Evolutionary conservation across 1,284 basidiomycete species (phyloP), one percentile per base, ranked within the genome.

Genomic region (Microbotryomycetes sp.): DNA sequence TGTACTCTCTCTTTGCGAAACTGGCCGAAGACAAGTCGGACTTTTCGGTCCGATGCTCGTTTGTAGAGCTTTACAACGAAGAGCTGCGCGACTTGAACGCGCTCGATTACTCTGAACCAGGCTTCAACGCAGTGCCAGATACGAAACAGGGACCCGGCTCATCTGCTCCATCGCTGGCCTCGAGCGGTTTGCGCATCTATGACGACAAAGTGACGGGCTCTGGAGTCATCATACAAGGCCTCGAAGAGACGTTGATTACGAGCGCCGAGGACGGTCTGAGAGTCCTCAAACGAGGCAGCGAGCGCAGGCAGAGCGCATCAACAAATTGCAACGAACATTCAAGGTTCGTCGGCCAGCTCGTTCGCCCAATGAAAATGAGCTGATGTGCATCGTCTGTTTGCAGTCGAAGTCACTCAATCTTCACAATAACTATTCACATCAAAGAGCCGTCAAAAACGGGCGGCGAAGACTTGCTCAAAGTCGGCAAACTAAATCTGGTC

Each of bases 321-420:
- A 99, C 96, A 26, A 93, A 91, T 75, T 96, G 97, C 81, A 99
- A 99, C 75, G 91, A 97, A 70, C 89, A 92, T 72, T 97, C 93
- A 5, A 78, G 77, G 73, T 77, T 86, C 72, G 78, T 75, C 24
- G n/a, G 29, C 31, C 23, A 9, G 18, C 9, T 18, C 18, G 35
- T 41, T 41, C n/a, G 35, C 9, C 35, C 35, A 41, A 41, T 41
- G 35, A 9, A 41, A 41, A 18, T 56, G 48, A n/a, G 23, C 56
- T 55, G 35, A 41, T 5, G 11, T 26, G 16, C 18, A 50, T 31
- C 11, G 23, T 45, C 26, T n/a, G 18, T 31, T 48, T 24, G 3
- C 56, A 81, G 91, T 77, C 91, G 96, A 21, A 98, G 96, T 0
- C 96, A 99, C 74, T 94, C 93, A 1, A 88, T 99, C n/a, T 97